Evolutionary conservation across 768 basidiomycete genomes (phyloP), one percentile per base, ranked within the genome.

Genomic region (Podaxis carcinomalis): DNA sequence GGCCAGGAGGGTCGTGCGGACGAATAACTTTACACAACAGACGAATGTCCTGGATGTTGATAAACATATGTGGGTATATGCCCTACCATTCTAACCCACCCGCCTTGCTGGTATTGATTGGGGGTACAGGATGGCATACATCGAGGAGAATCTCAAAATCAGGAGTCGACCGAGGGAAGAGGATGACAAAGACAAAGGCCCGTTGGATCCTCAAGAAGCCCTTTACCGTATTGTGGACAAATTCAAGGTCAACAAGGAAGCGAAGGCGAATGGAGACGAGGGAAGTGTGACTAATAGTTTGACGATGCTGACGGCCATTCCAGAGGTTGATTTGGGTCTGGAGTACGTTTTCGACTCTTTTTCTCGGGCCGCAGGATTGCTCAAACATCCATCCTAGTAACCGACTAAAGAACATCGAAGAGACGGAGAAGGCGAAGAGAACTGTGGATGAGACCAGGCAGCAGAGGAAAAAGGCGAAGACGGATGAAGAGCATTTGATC

Each of bases 261-360:
- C 25, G 19, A 79, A 84, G 47, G 80, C 83, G 16, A 77, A 80
- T 51, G 79, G 83, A 2, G 92, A 97, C 62, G 95, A 95, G 63
- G 97, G 96, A 6, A 97, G 85, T 68, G 94, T 98, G 25, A 93
- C 94, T 11, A 94, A 93, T 64, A 94, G 92, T 66, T 69, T 96
- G 73, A 87, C 92, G 3, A 99, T 98, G 97, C 80, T 99, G 57
- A 98, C 95, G 14, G 94, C 93, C 37, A 98, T 99, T 67, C 97
- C 96, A 0, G 97, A 98, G 70, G 94, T 98, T 7, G 96, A 99
- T 73, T 81, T 99, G 3, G 97, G 97, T 59, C 97, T 98, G 90
- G 95, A 99, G 95, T 98, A 67, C 67, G 93, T 87, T 36, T 7
- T 40, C 44, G 51, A 0, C 7, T n/a, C 36, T 27, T 53, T 32